Percentiles rank a stretch among this genome's conserved stretches.
phyloP scores from a whole-genome alignment of 2,329 filamentous ascomycete genomes.

The Fusarium zealandicum region DNA sequence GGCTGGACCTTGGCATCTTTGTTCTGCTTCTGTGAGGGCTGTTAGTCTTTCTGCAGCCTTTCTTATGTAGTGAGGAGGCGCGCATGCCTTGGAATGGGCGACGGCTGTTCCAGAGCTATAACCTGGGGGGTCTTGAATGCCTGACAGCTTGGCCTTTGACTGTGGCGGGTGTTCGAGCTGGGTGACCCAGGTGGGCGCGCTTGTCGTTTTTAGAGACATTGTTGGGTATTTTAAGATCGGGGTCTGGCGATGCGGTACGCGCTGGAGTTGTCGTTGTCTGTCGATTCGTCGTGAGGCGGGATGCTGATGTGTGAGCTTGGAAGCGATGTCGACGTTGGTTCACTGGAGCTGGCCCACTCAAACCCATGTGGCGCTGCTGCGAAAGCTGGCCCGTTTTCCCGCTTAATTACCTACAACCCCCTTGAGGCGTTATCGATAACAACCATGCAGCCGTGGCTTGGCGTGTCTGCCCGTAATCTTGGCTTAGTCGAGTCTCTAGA shows the following conservation, averaged over 20 bases:
- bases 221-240: background rate
- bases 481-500: conserved; percentile 36
- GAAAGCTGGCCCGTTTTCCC: conserved; percentile 32
- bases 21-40: conserved; percentile 54
- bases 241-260: background rate
- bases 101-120: conserved; percentile 65
- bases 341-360: conserved; percentile 28
- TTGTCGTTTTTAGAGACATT: conserved; percentile 47
- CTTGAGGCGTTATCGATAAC: conserved; percentile 38
- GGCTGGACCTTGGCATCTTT: conserved; percentile 58
- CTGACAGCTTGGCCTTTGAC: conserved; percentile 68
- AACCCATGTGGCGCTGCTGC: conserved; percentile 15
- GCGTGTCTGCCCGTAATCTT: conserved; percentile 23
- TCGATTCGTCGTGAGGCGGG: conserved; percentile 4
- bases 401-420: conserved; percentile 39
- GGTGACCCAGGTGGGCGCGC: conserved; percentile 77
- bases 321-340: conserved; percentile 23
- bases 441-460: conserved; percentile 14
- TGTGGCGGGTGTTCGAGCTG: conserved; percentile 77
- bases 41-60: conserved; percentile 11
- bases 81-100: conserved; percentile 62
- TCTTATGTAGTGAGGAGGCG: background rate
- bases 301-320: conserved; percentile 25
- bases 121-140: conserved; percentile 85
- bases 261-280: background rate